These are phyloP conservation scores for Hortiboletus campestris DNA, from an alignment of 768 basidiomycete genomes.

Conservation along the genomic window DNA sequence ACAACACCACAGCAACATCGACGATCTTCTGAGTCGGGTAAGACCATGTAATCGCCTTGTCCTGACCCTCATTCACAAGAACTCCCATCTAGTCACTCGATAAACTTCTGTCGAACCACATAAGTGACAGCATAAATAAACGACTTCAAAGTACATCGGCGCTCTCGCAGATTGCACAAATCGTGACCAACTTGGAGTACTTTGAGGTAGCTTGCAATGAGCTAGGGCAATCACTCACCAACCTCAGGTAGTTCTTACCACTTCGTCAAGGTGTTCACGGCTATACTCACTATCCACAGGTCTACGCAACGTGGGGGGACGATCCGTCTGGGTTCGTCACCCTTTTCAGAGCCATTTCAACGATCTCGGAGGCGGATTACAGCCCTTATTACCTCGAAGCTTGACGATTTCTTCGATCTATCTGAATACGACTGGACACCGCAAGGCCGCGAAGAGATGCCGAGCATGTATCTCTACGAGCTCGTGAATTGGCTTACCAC, in stretches of 20 bases:
- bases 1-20: slow-evolving; percentile 87
- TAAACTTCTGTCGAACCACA: slow-evolving; percentile 69
- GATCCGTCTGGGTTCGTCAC: slow-evolving; percentile 62
- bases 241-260: slow-evolving; percentile 58
- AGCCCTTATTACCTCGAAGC: slow-evolving; percentile 81
- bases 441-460: slow-evolving; percentile 61
- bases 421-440: slow-evolving; percentile 96
- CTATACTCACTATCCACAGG: slow-evolving; percentile 38
- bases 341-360: slow-evolving; percentile 69
- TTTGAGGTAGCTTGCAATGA: slow-evolving; percentile 84
- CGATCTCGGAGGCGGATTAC: slow-evolving; percentile 76
- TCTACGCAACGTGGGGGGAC: slow-evolving; percentile 82
- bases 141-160: slow-evolving; percentile 75
- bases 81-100: slow-evolving; percentile 69
- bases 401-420: slow-evolving; percentile 93
- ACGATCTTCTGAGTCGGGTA: slow-evolving; percentile 88
- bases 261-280: background rate
- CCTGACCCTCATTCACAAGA: slow-evolving; percentile 1
- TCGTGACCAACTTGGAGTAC: slow-evolving; percentile 90
- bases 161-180: slow-evolving; percentile 88
- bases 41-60: slow-evolving; percentile 1
- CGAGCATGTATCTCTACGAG: slow-evolving; percentile 94
- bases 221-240: slow-evolving; percentile 80
- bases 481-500: slow-evolving; percentile 96
- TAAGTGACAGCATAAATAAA: slow-evolving; percentile 72